Percentiles rank a stretch among this genome's conserved stretches.
These are phyloP conservation scores for Ophiostoma quercus DNA, from an alignment of 2,329 filamentous ascomycete genomes.

Conservation along the genomic window DNA sequence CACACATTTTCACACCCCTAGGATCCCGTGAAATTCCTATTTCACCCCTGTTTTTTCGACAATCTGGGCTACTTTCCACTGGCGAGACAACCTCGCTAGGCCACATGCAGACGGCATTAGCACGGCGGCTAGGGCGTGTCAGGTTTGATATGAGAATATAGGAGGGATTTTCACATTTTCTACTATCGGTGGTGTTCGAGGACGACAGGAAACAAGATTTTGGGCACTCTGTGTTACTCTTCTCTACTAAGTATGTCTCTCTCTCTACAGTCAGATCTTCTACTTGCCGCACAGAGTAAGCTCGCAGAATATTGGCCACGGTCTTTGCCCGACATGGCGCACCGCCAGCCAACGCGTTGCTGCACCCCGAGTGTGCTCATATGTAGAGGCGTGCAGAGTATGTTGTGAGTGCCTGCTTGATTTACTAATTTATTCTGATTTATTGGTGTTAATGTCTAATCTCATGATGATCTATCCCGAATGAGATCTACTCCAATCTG, in stretches of 20 bases:
- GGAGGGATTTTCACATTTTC: neutral
- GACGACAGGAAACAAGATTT: neutral
- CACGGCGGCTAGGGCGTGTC: neutral
- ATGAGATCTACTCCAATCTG: neutral
- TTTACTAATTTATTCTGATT: neutral
- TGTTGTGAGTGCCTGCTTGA: neutral
- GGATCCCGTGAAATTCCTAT: neutral
- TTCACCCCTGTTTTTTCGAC: neutral
- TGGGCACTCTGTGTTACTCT: neutral
- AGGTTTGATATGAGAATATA: neutral
- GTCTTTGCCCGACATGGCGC: neutral
- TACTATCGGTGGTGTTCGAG: neutral
- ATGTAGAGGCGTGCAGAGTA: neutral
- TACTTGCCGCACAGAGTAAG: neutral
- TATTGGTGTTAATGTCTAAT: too few species aligned
- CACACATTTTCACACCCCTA: neutral
- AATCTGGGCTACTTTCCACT: neutral
- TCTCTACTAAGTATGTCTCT: too few species aligned
- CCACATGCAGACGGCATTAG: neutral
- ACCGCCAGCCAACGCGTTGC: neutral
- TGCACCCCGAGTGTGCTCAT: neutral
- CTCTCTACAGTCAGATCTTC: neutral
- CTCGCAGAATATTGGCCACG: neutral
- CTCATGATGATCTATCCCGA: neutral
- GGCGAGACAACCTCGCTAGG: constrained; percentile 8